These are phyloP conservation scores for Botryosphaeria dothidea DNA, from an alignment of 2,329 filamentous ascomycete species.

Conservation along the genomic window DNA sequence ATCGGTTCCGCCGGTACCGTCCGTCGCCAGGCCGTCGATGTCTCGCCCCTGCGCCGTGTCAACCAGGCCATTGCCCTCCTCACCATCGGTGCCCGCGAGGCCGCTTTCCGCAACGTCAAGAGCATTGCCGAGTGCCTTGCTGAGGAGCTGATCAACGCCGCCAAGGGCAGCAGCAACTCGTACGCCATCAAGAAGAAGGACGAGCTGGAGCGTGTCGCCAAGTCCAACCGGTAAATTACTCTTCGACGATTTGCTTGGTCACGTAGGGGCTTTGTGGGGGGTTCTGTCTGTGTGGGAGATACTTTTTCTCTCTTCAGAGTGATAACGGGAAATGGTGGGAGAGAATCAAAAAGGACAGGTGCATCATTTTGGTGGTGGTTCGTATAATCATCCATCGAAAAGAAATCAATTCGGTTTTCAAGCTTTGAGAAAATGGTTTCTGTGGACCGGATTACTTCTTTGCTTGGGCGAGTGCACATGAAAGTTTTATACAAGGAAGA, in stretches of 20 bases:
- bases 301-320: slow-evolving; percentile 9
- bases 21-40: slow-evolving; percentile 99
- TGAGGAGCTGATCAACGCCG: slow-evolving; percentile 99
- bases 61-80: slow-evolving; percentile 99
- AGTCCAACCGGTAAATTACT: slow-evolving; percentile 95
- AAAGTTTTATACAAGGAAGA: neutral
- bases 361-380: neutral
- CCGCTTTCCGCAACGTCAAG: slow-evolving; percentile 99
- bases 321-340: slow-evolving; percentile 1
- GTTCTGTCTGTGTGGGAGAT: slow-evolving; percentile 3
- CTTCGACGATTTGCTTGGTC: neutral
- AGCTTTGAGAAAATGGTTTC: slow-evolving; percentile 16
- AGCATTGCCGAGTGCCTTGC: slow-evolving; percentile 98
- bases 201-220: slow-evolving; percentile 99
- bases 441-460: slow-evolving; percentile 5
- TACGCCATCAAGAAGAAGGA: slow-evolving; percentile 99
- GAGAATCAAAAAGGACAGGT: slow-evolving; percentile 9
- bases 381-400: slow-evolving; percentile 12
- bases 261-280: neutral
- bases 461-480: slow-evolving; percentile 6
- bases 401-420: slow-evolving; percentile 9
- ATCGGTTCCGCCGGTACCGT: slow-evolving; percentile 99
- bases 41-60: slow-evolving; percentile 97
- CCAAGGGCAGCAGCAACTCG: slow-evolving; percentile 99
- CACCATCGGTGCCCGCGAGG: slow-evolving; percentile 98